phyloP scores from a whole-genome alignment of 1,284 basidiomycete species.

The Ustilago cynodontis region DNA sequence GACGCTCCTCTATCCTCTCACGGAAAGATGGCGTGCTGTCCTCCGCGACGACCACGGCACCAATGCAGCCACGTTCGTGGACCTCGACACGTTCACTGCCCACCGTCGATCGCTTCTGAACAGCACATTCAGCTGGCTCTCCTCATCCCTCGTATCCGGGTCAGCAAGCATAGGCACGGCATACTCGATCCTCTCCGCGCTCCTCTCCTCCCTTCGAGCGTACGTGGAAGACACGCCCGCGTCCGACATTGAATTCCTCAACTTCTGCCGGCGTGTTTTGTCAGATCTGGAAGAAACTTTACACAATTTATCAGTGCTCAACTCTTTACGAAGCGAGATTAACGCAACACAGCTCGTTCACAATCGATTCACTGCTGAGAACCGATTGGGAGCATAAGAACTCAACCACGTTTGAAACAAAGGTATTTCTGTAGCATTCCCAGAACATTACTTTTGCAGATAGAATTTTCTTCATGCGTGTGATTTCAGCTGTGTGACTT shows the following conservation, averaged over 20 bases:
- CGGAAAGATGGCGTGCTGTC: constrained; percentile 10
- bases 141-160: constrained; percentile 2
- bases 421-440: no score
- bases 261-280: constrained; percentile 20
- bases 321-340: constrained; percentile 6
- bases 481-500: no score
- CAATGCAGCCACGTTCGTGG: constrained; percentile 2
- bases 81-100: constrained; percentile 20
- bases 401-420: no score
- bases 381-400: no score
- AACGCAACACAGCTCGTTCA: neutral
- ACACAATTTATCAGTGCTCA: constrained; percentile 2
- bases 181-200: constrained; percentile 42
- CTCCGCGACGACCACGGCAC: neutral
- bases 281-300: constrained; percentile 12
- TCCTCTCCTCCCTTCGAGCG: constrained; percentile 35
- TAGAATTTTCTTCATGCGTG: no score
- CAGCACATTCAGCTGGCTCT: constrained; percentile 13
- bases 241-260: constrained; percentile 13
- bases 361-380: neutral
- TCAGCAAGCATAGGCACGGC: constrained; percentile 19
- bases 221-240: constrained; percentile 41
- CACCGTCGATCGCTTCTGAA: constrained; percentile 17
- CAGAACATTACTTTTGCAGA: no score
- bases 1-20: constrained; percentile 8